Evolutionary conservation across 1,139 yeast genomes (phyloP).

Genomic region (Ashbya aceris): DNA sequence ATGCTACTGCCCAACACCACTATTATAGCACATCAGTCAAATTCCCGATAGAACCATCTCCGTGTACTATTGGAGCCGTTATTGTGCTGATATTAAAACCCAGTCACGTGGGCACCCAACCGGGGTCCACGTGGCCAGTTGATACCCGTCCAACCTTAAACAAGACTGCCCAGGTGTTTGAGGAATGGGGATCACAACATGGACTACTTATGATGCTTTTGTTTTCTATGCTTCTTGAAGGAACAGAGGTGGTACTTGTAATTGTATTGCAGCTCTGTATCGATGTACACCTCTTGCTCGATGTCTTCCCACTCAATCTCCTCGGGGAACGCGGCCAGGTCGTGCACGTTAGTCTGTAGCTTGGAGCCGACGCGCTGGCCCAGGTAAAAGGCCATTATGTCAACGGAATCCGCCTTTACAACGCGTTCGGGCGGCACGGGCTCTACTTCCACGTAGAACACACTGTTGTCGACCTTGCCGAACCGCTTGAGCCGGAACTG

Average conservation of each 20-base stretch:
- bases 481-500: conserved; percentile 1
- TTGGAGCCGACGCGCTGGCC: conserved; percentile 2
- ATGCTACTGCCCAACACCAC: too few species aligned
- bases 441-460: conserved; percentile 1
- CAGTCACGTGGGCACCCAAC: too few species aligned
- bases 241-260: conserved; percentile 2
- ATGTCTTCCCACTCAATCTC: conserved; percentile 5
- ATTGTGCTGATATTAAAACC: conserved; percentile 24
- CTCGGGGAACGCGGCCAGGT: not conserved
- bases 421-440: conserved; percentile 1
- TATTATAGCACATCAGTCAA: conserved; percentile 27
- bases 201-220: not conserved
- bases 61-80: conserved; percentile 27
- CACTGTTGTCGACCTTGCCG: not conserved
- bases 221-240: conserved; percentile 1
- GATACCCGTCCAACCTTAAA: not conserved
- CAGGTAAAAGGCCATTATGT: not conserved
- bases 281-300: conserved; percentile 3
- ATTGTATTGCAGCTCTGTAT: conserved; percentile 3
- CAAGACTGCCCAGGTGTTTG: not conserved
- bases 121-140: not conserved
- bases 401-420: not conserved
- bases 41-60: conserved; percentile 23
- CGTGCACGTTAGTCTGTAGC: not conserved
- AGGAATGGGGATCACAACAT: not conserved